These are phyloP conservation scores for Crithidia acanthocephali DNA, from an alignment of 208 protist species.

Conservation along the genomic window DNA sequence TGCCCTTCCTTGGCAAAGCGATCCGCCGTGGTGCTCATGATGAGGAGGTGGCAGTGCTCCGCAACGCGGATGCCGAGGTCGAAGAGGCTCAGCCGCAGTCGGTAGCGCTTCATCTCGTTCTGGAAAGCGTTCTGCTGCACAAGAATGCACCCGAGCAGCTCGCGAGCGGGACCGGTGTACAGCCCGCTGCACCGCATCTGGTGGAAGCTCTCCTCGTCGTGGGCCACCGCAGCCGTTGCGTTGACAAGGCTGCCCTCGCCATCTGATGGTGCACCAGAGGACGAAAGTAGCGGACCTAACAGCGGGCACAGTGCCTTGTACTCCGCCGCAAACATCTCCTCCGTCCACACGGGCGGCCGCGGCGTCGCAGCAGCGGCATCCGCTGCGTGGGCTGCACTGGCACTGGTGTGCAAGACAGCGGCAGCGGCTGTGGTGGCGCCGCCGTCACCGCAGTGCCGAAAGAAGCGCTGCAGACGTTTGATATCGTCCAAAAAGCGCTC, in stretches of 20 bases:
- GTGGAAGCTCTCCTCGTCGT: neutral
- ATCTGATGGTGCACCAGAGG: conserved; percentile 14
- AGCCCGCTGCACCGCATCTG: conserved; percentile 32
- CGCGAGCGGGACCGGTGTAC: conserved; percentile 53
- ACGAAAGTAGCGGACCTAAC: conserved; percentile 26
- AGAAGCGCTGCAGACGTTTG: conserved; percentile 63
- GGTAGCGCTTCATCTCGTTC: conserved; percentile 85
- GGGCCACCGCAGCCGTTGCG: neutral
- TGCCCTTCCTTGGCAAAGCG: conserved; percentile 37
- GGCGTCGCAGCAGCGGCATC: neutral
- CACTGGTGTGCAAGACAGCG: neutral
- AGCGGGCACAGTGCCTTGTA: conserved; percentile 29
- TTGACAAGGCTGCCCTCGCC: neutral
- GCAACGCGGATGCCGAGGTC: conserved; percentile 84
- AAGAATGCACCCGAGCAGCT: conserved; percentile 82
- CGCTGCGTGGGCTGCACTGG: neutral
- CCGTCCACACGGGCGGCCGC: conserved; percentile 4
- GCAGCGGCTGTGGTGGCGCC: too few species aligned
- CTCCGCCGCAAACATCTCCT: conserved; percentile 27
- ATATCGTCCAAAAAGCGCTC: conserved; percentile 64
- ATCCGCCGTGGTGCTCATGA: conserved; percentile 77
- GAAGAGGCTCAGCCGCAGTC: conserved; percentile 81
- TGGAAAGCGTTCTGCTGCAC: conserved; percentile 88
- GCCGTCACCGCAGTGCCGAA: conserved; percentile 67
- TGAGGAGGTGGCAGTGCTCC: conserved; percentile 86